Base-by-base conservation (phyloP, 2,329 filamentous ascomycete genomes). In the Elsinoe australis region DNA sequence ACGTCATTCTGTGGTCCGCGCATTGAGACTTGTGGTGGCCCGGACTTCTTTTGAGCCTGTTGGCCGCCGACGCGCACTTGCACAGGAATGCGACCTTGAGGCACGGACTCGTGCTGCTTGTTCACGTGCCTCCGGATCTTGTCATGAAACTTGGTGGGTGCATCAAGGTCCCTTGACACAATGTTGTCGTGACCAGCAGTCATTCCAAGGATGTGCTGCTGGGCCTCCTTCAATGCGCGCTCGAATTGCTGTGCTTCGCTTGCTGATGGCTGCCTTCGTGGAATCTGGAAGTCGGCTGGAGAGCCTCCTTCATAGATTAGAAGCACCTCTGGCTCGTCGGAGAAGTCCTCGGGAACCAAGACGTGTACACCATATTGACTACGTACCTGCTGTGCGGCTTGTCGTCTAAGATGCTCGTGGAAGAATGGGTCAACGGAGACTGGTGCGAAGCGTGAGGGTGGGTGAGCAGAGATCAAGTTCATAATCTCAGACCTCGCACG, bases 371-470 rank as follows among this genome's bases (percentile, higher is more conserved):
- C 84, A 55, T 78, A 82, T 24, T 83, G 74, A 50, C 80, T 71
- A 58, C 82, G 79, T 42, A 90, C 72, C 48, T 73, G 74, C 3
- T 76, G 74, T 24, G 74, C 76, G 34, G 85, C 73, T 29, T 82
- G 76, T 51, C 76, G 78, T 50, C 76, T 76, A 39, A 90, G 70
- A 60, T 87, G 82, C 49, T 79, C 73, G 62, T 90, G 81, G 70
- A 85, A 90, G 69, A 92, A 89, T 1, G 84, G 78, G 56, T 92
- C 84, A 19, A 92, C 76, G 12, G 78, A 65, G 9, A 89, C 64
- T 8, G 79, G 75, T 17, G 74, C 71, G 63, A 92, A 77, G 53
- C 85, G 78, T 29, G 80, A 75, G 3, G 85, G 86, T 33, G 85
- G 85, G 60, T 88, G 83, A 41, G 79, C 78, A 52, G 78, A 78